Base-by-base conservation (phyloP, 805 yeast species). In the Teunomyces panamensis region DNA sequence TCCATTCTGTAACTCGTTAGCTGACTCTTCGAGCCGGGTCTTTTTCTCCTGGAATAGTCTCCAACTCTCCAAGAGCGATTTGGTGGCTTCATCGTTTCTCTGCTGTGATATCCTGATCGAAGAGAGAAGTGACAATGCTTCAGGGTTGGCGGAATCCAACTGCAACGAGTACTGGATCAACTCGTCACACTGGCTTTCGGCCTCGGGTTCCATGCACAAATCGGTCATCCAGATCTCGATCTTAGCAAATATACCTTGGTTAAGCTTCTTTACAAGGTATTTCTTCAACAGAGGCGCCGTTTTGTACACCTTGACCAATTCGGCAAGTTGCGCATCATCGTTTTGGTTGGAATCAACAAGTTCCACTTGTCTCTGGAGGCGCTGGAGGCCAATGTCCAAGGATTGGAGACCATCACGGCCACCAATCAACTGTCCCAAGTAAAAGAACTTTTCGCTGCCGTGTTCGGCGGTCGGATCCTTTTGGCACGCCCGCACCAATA, bases 201-300 rank as follows among this genome's bases (percentile, higher is more conserved):
- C 98, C 55, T 85, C 83, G 2, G 82, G 82, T 58, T 89, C 96
- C 96, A 91, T 89, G 71, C 98, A 91, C 53, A 91, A 72, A 71
- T 92, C 97, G 1, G 98, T 92, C 97, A 90, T 89, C 96, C 96
- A 91, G 48, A 89, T 86, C 67, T 92, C 99, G 59, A 94, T 87
- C 71, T 85, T 78, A 5, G 96, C 84, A 55, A 92, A 83, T 26
- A 89, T 71, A 0, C 92, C 96, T 60, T 84, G 87, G 53, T 85
- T 81, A 42, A 89, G 62, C 61, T 86, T 87, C 52, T 78, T 79
- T 14, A 77, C 63, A 36, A 79, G 67, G 49, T 74, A 74, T 35
- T 14, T 55, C 45, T 33, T 53, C 51, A 57, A 59, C 47, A 46
- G 56, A 46, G 58, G 62, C 37, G 58, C 52, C 3, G 62, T 50